Evolutionary conservation across 2,329 filamentous ascomycete species (phyloP), one percentile per base, ranked within the genome.

Genomic region (Fusarium nodosum): DNA sequence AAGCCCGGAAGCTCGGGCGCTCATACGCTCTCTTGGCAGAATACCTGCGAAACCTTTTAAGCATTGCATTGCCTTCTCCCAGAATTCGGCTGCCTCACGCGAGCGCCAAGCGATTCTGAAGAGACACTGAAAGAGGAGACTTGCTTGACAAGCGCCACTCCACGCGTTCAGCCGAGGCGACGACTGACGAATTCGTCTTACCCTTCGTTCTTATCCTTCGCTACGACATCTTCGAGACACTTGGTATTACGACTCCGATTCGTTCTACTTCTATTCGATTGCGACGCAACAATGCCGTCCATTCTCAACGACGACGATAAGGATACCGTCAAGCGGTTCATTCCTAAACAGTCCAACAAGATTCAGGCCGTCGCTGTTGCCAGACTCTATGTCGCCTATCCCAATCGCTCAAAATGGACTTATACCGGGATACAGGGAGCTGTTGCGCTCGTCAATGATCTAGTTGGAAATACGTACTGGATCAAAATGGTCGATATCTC

Each of bases 401-500:
- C 96, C 15, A 89, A 96, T 82, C 87, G 87, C 68, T 87, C 90
- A 68, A 89, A 86, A 94, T 99, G 96, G 96, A 95, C 90, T 30
- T 97, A 95, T 78, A 97, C 95, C 0, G 96, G 95, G 16, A 82
- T 98, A 46, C 96, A 98, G 79, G 96, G 96, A 55, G 96, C 96
- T 52, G 88, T 90, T 36, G 95, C 97, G 55, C 88, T 99, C 69
- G 92, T 93, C 72, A 97, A 98, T 79, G 96, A 99, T 78, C 82
- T 97, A 39, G 94, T 98, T 30, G 96, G 96, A 71, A 91, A 97
- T 79, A 97, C 96, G 1, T 97, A 94, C 81, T 99, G 95, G 93
- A 84, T 99, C 73, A 99, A 99, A 84, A 85, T 99, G 82, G 96
- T 99, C 53, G 96, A 99, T 79, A 90, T 99, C 59, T 97, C 94